These are phyloP conservation scores for Roridomyces roridus DNA, from an alignment of 768 basidiomycete genomes.

Conservation along the genomic window DNA sequence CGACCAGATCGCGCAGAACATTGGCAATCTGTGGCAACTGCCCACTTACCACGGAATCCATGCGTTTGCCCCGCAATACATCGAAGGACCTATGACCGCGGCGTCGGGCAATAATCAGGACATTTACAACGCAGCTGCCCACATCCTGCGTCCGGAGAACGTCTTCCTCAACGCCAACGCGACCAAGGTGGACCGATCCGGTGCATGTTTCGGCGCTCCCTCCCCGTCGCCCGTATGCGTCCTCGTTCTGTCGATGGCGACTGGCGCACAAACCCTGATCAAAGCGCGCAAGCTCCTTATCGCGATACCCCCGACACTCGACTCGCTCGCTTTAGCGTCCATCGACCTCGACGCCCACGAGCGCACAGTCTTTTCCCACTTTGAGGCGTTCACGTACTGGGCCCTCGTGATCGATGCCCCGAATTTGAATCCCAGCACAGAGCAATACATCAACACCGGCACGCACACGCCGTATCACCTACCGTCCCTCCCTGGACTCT, in stretches of 20 bases:
- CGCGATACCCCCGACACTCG: constrained; percentile 6
- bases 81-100: background rate
- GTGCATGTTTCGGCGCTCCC: background rate
- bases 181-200: constrained; percentile 2
- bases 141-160: constrained; percentile 1
- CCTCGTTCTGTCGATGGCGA: no score
- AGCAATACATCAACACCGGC: no score
- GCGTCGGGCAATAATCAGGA: no score
- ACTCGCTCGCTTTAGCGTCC: background rate
- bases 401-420: no score
- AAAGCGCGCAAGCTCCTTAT: constrained; percentile 6
- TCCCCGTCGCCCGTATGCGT: background rate
- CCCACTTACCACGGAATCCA: no score
- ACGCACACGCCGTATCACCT: no score
- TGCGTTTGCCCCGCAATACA: constrained; percentile 5
- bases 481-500: no score
- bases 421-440: no score
- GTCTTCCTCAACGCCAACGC: constrained; percentile 3
- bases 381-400: constrained; percentile 1
- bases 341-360: constrained; percentile 9
- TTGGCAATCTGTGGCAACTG: no score
- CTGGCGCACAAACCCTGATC: background rate
- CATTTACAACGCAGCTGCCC: no score
- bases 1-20: no score
- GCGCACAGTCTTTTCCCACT: background rate